Evolutionary conservation across 2,329 filamentous ascomycete genomes (phyloP).

Genomic region (Lizonia empirigonia): DNA sequence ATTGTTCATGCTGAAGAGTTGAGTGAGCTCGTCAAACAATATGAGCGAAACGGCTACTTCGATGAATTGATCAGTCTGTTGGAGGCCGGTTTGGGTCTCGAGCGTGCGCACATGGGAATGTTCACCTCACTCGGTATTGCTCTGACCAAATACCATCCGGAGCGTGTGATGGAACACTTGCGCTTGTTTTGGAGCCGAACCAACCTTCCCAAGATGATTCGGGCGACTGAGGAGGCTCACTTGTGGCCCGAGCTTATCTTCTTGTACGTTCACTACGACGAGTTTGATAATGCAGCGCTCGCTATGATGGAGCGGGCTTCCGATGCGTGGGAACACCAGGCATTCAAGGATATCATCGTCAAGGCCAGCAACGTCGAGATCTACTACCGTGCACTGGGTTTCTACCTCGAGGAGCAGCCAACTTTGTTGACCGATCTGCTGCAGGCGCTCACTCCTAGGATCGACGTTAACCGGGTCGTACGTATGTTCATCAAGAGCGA

Average conservation of each 20-base stretch:
- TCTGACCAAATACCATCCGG: constrained; percentile 91
- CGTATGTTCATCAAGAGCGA: constrained; percentile 99
- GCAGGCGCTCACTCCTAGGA: constrained; percentile 86
- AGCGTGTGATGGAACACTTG: constrained; percentile 96
- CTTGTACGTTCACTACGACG: constrained; percentile 97
- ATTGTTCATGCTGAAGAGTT: constrained; percentile 98
- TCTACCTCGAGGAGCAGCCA: constrained; percentile 97
- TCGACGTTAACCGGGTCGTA: constrained; percentile 98
- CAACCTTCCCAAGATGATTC: constrained; percentile 97
- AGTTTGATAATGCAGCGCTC: constrained; percentile 95
- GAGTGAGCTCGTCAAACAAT: constrained; percentile 90
- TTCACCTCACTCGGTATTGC: constrained; percentile 94
- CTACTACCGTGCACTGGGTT: constrained; percentile 96
- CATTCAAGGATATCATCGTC: constrained; percentile 98
- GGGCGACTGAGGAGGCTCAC: constrained; percentile 89
- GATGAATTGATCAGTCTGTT: constrained; percentile 95
- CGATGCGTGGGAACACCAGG: constrained; percentile 98
- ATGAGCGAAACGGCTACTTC: constrained; percentile 96
- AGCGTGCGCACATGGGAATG: constrained; percentile 91
- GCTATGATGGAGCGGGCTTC: constrained; percentile 97
- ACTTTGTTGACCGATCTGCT: constrained; percentile 94
- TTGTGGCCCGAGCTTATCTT: constrained; percentile 98
- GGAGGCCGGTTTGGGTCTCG: constrained; percentile 91
- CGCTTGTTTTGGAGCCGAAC: constrained; percentile 98
- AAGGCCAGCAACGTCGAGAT: constrained; percentile 99